phyloP scores from a whole-genome alignment of 768 basidiomycete genomes.

The Pholiota microspora region DNA sequence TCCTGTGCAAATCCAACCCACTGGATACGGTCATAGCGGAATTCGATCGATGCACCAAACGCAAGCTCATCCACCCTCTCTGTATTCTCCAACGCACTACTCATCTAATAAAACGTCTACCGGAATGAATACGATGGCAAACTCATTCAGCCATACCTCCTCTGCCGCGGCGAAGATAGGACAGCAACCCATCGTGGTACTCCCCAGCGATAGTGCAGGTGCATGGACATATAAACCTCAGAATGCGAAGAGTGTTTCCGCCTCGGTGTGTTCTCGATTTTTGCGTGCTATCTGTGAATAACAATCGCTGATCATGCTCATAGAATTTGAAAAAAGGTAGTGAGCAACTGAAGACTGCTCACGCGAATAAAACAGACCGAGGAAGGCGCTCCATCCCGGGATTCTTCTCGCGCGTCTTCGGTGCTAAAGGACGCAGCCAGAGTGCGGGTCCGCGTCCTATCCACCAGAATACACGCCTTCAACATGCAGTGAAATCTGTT shows the following conservation, averaged over 20 bases:
- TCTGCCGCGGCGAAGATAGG: neutral
- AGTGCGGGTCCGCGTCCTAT: neutral
- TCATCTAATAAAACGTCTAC: neutral
- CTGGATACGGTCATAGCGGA: neutral
- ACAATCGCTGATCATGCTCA: neutral
- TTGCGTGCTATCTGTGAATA: neutral
- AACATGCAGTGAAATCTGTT: neutral
- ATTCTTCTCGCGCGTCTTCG: neutral
- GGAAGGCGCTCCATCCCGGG: neutral
- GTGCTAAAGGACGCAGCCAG: neutral
- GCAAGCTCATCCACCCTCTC: neutral
- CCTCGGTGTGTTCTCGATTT: slow-evolving; percentile 6
- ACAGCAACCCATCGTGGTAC: neutral
- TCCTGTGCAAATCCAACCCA: neutral
- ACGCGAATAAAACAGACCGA: neutral
- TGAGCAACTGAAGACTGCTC: neutral
- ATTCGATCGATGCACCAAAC: neutral
- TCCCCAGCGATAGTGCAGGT: slow-evolving; percentile 11
- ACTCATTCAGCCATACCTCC: neutral
- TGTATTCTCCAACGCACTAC: neutral
- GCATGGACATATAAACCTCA: slow-evolving; percentile 9
- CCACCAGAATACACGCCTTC: neutral
- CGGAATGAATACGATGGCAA: neutral
- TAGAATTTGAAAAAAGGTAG: no score
- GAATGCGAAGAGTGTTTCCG: neutral